Base-by-base conservation (phyloP, 768 basidiomycete species). In the Lentinula sp. region DNA sequence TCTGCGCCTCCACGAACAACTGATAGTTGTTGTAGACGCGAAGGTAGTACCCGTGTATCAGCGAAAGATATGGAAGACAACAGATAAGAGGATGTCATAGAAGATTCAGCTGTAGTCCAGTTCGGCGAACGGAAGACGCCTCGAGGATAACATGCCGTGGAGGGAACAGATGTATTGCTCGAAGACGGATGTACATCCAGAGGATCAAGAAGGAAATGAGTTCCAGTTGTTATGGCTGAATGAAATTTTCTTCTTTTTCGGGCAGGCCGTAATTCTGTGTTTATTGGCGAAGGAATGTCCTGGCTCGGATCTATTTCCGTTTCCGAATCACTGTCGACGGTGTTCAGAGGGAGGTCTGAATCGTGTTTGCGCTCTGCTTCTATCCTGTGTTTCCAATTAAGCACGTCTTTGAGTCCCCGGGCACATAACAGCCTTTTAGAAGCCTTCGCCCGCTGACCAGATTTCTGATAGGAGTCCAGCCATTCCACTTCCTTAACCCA, bases 401-500 rank as follows among this genome's bases (percentile, higher is more conserved):
- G 72, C 35, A 87, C 83, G 64, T 91, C 90, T 62, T 84, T 83
- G 57, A 89, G 73, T 3, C 87, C 86, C 55, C 82, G 81, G 35
- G 88, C 87, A 57, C 88, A 84, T 53, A 88, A 71, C 39, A 76
- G 70, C n/a, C 89, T 80, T 69, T 85, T 87, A 10, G 87, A 73
- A 45, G 83, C 73, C 67, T 84, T 87, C 15, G 86, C 81, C 0
- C 86, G 82, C 49, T 74, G 71, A 64, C 73, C 79, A 70, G 65
- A 70, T 52, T 62, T 64, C 10, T 76, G 70, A 62, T 85, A 85
- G 50, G 83, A 79, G 63, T 84, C 79, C 10, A 91, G 75, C 91
- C 91, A 93, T 4, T 89, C 88, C 3, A 93, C 77, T n/a, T 82
- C 79, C 53, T 79, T 75, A 31, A 85, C 81, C 78, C 84, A 84